Base-by-base conservation (phyloP, 192 early-diverging fungal genomes). In the Linderina pennispora region DNA sequence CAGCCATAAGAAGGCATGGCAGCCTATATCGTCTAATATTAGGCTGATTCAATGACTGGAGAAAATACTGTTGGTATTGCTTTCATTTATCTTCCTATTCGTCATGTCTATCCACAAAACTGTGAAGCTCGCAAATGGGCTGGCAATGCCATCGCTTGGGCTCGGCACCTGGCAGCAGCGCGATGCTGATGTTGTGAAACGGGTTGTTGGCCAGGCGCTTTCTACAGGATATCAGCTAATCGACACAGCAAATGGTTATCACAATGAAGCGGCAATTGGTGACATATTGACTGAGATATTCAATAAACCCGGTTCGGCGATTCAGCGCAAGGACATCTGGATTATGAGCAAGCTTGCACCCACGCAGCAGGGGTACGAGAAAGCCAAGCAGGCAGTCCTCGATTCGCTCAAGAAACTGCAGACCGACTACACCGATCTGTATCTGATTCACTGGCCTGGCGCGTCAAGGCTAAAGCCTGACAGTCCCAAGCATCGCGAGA, bases 381-480 rank as follows among this genome's bases (percentile, higher is more conserved):
- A 45, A 4, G 80, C 79, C 65, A 64, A 35, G 9, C 24, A 46
- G 1, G 85, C 83, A 8, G 76, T 85, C 10, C 50, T 45, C 2
- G 53, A 58, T 8, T 85, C 81, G 13, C 50, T 86, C 5, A 14
- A 58, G 17, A 53, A 75, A n/a, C 74, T 86, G 25, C 59, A 74
- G 23, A 53, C 83, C 5, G 79, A 84, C 21, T 86, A 88, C 24
- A 63, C 86, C 28, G 86, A 88, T 48, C 63, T 88, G 0, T 88
- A 83, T 24, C 62, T 88, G 8, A 85, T 88, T 23, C 86, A 88
- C 43, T 88, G 86, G 86, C 86, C 86, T 17, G 82, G 85, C 55
- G 34, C 50, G 48, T 42, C 75, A 45, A 50, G 65, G 48, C 23
- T n/a, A 55, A 23, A 56, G 58, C 54, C 71, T 54, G 45, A 50